These are phyloP conservation scores for Moricandia arvensis DNA, from an alignment of 345 rosid species.

Conservation along the genomic window DNA sequence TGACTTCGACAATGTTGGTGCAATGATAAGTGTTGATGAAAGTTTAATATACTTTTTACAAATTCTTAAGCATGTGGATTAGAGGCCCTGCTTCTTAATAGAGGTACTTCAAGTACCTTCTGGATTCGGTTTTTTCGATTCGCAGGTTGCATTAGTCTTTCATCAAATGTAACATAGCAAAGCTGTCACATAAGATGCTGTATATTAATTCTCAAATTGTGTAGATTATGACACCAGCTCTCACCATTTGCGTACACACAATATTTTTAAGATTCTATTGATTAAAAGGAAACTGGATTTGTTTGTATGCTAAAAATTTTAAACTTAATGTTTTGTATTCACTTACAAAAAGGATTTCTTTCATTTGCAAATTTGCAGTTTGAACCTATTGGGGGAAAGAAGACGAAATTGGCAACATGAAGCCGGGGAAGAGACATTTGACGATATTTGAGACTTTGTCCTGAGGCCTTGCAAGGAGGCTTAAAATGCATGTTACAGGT, in stretches of 20 bases:
- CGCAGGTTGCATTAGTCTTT: neutral
- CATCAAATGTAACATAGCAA: too few relatives aligned
- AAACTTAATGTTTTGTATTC: neutral
- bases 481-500: conserved; percentile 21
- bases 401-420: conserved; percentile 2
- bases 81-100: neutral
- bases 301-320: too few relatives aligned
- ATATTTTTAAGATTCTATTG: too few relatives aligned
- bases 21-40: neutral
- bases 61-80: neutral
- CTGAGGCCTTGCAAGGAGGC: conserved; percentile 25
- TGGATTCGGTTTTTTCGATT: neutral
- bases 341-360: neutral
- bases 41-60: neutral
- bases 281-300: too few relatives aligned
- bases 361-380: conserved; percentile 12
- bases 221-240: too few relatives aligned
- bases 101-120: neutral
- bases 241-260: too few relatives aligned
- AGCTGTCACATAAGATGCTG: too few relatives aligned
- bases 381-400: conserved; percentile 19
- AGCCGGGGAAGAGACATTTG: conserved; percentile 22
- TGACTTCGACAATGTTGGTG: too few relatives aligned
- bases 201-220: too few relatives aligned
- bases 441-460: conserved; percentile 27